Conservation (phyloP, 2,329 filamentous ascomycete species). For the Fusarium bactridioides region DNA sequence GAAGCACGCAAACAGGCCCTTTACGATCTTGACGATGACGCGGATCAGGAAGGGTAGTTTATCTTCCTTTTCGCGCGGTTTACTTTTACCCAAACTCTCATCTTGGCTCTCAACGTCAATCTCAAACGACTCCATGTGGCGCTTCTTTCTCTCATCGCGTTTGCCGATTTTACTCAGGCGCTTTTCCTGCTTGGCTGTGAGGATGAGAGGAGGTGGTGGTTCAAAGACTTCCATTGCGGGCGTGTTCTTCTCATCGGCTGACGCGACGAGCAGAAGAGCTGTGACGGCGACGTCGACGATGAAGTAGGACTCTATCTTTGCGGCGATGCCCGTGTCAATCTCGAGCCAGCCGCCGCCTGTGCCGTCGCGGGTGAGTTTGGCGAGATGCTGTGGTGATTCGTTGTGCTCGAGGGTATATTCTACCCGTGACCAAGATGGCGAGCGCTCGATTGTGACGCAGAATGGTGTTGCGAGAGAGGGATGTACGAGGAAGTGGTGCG, state of each 20-base stretch:
- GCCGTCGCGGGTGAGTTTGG: slow-evolving; percentile 67
- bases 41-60: slow-evolving; percentile 60
- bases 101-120: slow-evolving; percentile 70
- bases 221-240: slow-evolving; percentile 61
- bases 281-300: slow-evolving; percentile 69
- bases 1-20: slow-evolving; percentile 63
- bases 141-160: slow-evolving; percentile 43
- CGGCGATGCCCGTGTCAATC: slow-evolving; percentile 67
- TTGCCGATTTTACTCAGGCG: slow-evolving; percentile 45
- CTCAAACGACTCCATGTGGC: slow-evolving; percentile 64
- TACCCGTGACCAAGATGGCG: slow-evolving; percentile 65
- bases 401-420: slow-evolving; percentile 73
- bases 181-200: slow-evolving; percentile 37
- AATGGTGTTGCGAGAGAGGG: slow-evolving; percentile 70
- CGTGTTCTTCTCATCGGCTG: slow-evolving; percentile 61
- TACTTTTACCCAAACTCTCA: slow-evolving; percentile 52
- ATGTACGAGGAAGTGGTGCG: slow-evolving; percentile 69
- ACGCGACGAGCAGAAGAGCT: slow-evolving; percentile 66
- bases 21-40: slow-evolving; percentile 59
- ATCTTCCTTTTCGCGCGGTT: slow-evolving; percentile 52
- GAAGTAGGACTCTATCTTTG: slow-evolving; percentile 67
- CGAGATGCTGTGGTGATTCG: slow-evolving; percentile 67
- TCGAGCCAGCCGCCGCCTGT: slow-evolving; percentile 68
- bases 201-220: slow-evolving; percentile 58
- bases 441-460: slow-evolving; percentile 65